Evolutionary conservation across 2,329 filamentous ascomycete species (phyloP).

Genomic region (Ophiocordyceps camponoti-saundersi): DNA sequence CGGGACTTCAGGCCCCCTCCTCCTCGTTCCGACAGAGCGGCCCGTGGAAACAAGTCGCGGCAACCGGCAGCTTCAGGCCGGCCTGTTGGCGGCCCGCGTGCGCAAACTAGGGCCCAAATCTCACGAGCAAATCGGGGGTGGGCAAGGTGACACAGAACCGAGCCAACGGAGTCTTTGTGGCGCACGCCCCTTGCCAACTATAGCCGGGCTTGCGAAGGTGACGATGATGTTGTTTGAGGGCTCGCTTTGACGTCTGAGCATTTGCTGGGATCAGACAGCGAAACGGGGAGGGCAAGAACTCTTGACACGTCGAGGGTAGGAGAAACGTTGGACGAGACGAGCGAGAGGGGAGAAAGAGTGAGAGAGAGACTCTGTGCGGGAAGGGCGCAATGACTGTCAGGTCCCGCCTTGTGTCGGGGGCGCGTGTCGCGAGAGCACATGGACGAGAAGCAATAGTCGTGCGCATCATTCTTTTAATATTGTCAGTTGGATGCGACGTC

Average conservation of each 20-base stretch:
- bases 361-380: background rate
- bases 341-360: background rate
- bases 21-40: conserved; percentile 1
- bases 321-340: background rate
- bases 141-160: conserved; percentile 1
- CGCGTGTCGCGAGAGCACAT: too few relatives aligned
- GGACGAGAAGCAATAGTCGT: too few relatives aligned
- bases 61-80: conserved; percentile 1
- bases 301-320: background rate
- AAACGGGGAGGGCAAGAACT: background rate
- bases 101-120: background rate
- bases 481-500: too few relatives aligned
- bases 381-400: background rate
- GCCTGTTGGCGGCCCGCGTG: conserved; percentile 1
- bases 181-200: conserved; percentile 12
- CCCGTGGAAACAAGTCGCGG: conserved; percentile 1
- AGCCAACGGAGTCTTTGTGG: conserved; percentile 1
- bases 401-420: too few relatives aligned
- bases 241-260: background rate
- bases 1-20: too few relatives aligned
- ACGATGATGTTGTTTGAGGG: background rate
- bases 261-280: background rate
- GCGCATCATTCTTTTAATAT: too few relatives aligned
- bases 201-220: conserved; percentile 14
- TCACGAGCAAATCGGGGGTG: too few relatives aligned